Evolutionary conservation across 2,329 filamentous ascomycete genomes (phyloP).

Genomic region (Colletotrichum chrysophilum): DNA sequence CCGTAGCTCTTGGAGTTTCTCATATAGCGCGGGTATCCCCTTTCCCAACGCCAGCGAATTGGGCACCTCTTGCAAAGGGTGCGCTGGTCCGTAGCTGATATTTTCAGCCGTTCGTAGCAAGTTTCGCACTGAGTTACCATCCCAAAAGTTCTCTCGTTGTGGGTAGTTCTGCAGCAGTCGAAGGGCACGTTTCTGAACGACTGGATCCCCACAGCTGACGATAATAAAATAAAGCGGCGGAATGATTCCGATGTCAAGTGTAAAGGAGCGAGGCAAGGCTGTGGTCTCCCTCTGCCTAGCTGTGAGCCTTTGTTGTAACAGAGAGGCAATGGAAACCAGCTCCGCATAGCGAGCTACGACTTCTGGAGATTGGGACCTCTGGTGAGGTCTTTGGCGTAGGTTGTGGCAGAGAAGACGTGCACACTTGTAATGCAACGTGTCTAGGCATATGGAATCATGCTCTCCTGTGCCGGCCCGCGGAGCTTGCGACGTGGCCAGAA

Average conservation of each 20-base stretch:
- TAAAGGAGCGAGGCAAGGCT: background rate
- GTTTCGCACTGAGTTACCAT: conserved; percentile 2
- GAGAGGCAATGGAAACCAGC: background rate
- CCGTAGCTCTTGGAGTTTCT: background rate
- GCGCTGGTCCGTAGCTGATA: background rate
- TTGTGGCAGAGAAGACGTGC: conserved; percentile 5
- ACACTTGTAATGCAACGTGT: conserved; percentile 14
- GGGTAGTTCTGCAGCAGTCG: background rate
- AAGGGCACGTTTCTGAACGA: background rate
- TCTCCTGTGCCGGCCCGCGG: background rate
- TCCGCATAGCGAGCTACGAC: background rate
- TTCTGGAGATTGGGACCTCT: background rate
- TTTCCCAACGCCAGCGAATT: background rate
- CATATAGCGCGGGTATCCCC: conserved; percentile 6
- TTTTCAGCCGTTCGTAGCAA: conserved; percentile 2
- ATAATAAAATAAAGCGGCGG: conserved; percentile 6
- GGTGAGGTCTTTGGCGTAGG: background rate
- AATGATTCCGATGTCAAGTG: conserved; percentile 12
- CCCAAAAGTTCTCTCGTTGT: background rate
- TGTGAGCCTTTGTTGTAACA: background rate
- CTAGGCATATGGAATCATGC: conserved; percentile 12
- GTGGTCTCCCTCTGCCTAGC: background rate
- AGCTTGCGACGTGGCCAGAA: conserved; percentile 1
- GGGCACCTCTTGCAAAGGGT: background rate
- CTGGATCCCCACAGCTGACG: background rate